Evolutionary conservation across 2,329 filamentous ascomycete genomes (phyloP).

Genomic region (Colletotrichum somersetense): DNA sequence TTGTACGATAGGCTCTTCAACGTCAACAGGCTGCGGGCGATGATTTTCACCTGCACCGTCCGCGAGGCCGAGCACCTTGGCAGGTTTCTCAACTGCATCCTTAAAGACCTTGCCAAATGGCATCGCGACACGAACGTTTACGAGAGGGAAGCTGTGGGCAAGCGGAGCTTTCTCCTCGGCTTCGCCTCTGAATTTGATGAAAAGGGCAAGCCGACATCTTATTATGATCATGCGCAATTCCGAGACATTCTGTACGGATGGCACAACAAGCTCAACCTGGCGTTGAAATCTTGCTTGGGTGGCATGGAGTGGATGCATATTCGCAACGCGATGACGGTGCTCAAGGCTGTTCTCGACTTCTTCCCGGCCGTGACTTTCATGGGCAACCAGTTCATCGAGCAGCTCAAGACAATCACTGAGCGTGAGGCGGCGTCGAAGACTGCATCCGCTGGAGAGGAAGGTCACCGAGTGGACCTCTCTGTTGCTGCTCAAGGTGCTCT

Average conservation of each 20-base stretch:
- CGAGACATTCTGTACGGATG: constrained; percentile 88
- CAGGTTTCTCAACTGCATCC: constrained; percentile 85
- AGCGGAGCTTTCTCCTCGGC: constrained; percentile 70
- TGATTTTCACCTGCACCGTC: constrained; percentile 91
- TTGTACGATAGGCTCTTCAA: constrained; percentile 88
- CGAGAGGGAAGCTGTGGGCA: constrained; percentile 80
- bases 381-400: constrained; percentile 74
- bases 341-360: constrained; percentile 82
- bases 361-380: constrained; percentile 95
- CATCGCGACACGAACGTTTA: constrained; percentile 73
- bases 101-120: constrained; percentile 86
- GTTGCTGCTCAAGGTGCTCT: constrained; percentile 79
- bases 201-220: constrained; percentile 76
- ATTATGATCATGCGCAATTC: constrained; percentile 88
- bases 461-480: constrained; percentile 78
- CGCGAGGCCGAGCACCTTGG: constrained; percentile 95
- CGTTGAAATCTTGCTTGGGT: constrained; percentile 84
- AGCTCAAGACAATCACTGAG: constrained; percentile 75
- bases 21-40: constrained; percentile 80
- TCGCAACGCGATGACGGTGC: constrained; percentile 90
- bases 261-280: constrained; percentile 85
- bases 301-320: constrained; percentile 97
- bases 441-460: constrained; percentile 63
- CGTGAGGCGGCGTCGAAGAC: constrained; percentile 68
- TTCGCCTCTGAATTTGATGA: constrained; percentile 81